Base-by-base conservation (phyloP, 1,284 basidiomycete genomes). In the Ganoderma sp. region DNA sequence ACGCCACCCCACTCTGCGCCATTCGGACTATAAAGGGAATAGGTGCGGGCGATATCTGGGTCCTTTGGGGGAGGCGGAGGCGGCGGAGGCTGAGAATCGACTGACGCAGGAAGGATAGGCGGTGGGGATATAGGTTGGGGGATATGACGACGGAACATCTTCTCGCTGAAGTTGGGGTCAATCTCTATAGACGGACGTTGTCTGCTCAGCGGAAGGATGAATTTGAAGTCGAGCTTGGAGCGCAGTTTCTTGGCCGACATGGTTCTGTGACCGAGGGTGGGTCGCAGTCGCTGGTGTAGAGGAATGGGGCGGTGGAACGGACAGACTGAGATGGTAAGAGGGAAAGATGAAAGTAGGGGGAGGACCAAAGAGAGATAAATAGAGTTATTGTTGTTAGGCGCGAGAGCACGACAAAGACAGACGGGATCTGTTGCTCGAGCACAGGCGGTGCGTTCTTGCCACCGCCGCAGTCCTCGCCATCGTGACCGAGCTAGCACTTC, bases 31-130 rank as follows among this genome's bases (percentile, higher is more conserved):
- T 66, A 66, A 39, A 63, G 48, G 15, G 67, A 66, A 56, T 63
- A 63, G 59, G 14, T 54, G 43, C 50, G 59, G 32, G 34, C 42
- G n/a, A 41, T 10, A 25, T 22, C 5, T 28, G 54, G 37, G 67
- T 74, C 73, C 63, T 75, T 74, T 15, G 73, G 73, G 12, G 75
- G 74, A 0, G 70, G 73, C 3, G 74, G 74, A 5, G 74, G 74
- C 1, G 71, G 61, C 7, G 74, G 74, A 7, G 75, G 73, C 2
- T 68, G 61, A 3, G 65, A 60, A 28, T 64, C 50, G 61, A 57
- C 58, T 37, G 56, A 37, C 5, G 10, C 59, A 19, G 61, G 67
- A n/a, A 64, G 59, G 50, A 62, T n/a, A 12, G 62, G 28, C 32
- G 61, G 39, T 37, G 58, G 9, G 39, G 58, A 22, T 14, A 32